These are phyloP conservation scores for Myriosclerotinia curreyana DNA, from an alignment of 2,329 filamentous ascomycete species.

Conservation along the genomic window DNA sequence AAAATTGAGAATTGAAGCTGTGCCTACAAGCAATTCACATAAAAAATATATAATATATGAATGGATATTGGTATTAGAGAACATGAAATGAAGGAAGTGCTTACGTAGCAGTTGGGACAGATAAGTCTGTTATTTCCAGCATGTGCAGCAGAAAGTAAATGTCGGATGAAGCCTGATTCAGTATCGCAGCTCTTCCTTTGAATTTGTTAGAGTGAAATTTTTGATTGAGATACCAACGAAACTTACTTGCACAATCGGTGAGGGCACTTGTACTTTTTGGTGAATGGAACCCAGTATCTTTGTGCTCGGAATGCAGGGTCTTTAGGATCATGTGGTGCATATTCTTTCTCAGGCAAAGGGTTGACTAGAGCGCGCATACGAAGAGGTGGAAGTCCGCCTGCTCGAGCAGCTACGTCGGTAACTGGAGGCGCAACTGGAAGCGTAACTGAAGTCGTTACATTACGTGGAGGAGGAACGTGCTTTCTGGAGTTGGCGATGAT, in stretches of 20 bases:
- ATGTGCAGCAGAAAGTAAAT: constrained; percentile 48
- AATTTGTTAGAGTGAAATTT: neutral
- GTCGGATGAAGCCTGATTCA: constrained; percentile 35
- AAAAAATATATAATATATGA: neutral
- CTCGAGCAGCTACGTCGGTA: constrained; percentile 2
- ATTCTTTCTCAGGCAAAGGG: constrained; percentile 16
- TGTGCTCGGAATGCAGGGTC: constrained; percentile 27
- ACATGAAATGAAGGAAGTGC: neutral
- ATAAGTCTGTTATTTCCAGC: constrained; percentile 29
- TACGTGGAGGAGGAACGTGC: constrained; percentile 13
- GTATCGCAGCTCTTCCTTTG: constrained; percentile 25
- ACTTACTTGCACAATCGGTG: constrained; percentile 35
- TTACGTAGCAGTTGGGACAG: constrained; percentile 16
- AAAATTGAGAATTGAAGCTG: neutral
- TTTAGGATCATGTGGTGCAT: constrained; percentile 28
- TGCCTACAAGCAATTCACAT: too few species aligned
- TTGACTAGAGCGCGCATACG: constrained; percentile 8
- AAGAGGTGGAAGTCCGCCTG: constrained; percentile 5
- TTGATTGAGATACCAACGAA: too few species aligned
- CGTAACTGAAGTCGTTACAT: neutral
- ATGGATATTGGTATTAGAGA: neutral
- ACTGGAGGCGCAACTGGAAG: neutral
- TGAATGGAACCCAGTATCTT: constrained; percentile 26
- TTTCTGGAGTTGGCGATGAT: constrained; percentile 20
- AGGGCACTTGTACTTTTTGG: constrained; percentile 35